A percentile compares a stretch with the other conserved stretches of the same genome.
Evolutionary conservation across 2,329 filamentous ascomycete species (phyloP).

Genomic region (Talaromyces sp.): DNA sequence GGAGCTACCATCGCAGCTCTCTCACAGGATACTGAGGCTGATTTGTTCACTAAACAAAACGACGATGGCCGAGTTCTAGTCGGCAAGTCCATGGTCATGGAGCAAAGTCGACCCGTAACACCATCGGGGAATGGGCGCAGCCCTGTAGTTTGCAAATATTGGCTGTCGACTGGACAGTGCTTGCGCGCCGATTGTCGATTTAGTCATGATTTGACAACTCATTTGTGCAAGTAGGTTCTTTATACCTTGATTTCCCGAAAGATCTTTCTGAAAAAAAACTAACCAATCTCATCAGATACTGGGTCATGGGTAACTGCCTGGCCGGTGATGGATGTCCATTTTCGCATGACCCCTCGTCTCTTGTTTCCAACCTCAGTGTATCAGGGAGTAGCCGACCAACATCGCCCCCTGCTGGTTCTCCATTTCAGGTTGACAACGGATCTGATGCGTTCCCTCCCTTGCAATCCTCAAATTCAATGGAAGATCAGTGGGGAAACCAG

Average conservation of each 20-base stretch:
- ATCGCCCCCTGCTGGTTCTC: slow-evolving; percentile 63
- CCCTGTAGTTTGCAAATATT: slow-evolving; percentile 95
- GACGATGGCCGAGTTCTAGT: slow-evolving; percentile 72
- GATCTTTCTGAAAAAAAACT: too few relatives aligned
- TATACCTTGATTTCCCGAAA: too few relatives aligned
- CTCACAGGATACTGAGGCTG: slow-evolving; percentile 70
- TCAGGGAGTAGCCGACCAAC: slow-evolving; percentile 55
- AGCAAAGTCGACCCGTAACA: slow-evolving; percentile 71
- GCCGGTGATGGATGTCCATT: slow-evolving; percentile 94
- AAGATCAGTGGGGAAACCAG: slow-evolving; percentile 61
- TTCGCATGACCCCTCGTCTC: slow-evolving; percentile 87
- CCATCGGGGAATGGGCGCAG: slow-evolving; percentile 77
- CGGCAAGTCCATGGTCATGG: slow-evolving; percentile 83
- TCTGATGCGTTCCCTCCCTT: slow-evolving; percentile 83
- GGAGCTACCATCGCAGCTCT: slow-evolving; percentile 88
- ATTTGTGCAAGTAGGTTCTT: slow-evolving; percentile 89
- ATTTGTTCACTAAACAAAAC: slow-evolving; percentile 51
- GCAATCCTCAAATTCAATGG: slow-evolving; percentile 59
- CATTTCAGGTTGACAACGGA: slow-evolving; percentile 75
- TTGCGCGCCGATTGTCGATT: slow-evolving; percentile 94
- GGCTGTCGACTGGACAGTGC: slow-evolving; percentile 92
- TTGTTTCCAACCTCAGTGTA: slow-evolving; percentile 79
- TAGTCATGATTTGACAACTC: slow-evolving; percentile 92
- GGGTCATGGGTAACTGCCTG: slow-evolving; percentile 92
- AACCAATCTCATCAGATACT: slow-evolving; percentile 66